Evolutionary conservation across 208 protist genomes (phyloP), one percentile per base, ranked within the genome.

Genomic region (Acanthamoeba healyi): DNA sequence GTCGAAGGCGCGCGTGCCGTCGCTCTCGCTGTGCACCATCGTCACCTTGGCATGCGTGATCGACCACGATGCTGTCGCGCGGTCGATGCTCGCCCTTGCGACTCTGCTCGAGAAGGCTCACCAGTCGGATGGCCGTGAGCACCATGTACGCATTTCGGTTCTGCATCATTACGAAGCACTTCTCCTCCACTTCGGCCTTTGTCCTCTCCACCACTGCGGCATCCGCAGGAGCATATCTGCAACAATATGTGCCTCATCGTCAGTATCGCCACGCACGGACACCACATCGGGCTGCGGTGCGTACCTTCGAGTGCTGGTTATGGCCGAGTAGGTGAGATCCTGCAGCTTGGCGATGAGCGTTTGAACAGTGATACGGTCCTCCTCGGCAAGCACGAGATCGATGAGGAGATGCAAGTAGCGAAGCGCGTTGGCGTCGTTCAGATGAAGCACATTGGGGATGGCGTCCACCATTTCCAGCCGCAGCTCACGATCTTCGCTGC

Each of bases 341-440:
- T 77, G 67, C 29, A 77, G 67, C 67, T 77, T 77, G 67, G 67
- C 67, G 36, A 77, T 77, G 67, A 77, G 67, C 29, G 67, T 40
- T 32, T 77, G 67, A 15, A 77, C 67, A 9, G 67, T 44, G 67
- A 77, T 77, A 22, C 26, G 36, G 36, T 77, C 67, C 29, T 77
- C 67, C 67, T 77, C 67, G 67, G 14, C 6, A 7, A 77, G 29
- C 67, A 77, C n/a, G 29, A 77, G 67, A 32, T 77, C 67, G 34
- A 77, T 17, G 3, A 77, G 67, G 4, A 77, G 67, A 10, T 40
- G 67, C 29, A 77, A 32, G 67, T 77, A 77, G 17, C 67, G 67
- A 26, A 77, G 67, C 29, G 29, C 67, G 36, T 77, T 36, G 67
- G 24, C 29, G 36, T 77, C 67, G 67, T 77, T 77, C 67, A 77